These are phyloP conservation scores for Margaritispora aquatica DNA, from an alignment of 495 filamentous ascomycete species.

Conservation along the genomic window DNA sequence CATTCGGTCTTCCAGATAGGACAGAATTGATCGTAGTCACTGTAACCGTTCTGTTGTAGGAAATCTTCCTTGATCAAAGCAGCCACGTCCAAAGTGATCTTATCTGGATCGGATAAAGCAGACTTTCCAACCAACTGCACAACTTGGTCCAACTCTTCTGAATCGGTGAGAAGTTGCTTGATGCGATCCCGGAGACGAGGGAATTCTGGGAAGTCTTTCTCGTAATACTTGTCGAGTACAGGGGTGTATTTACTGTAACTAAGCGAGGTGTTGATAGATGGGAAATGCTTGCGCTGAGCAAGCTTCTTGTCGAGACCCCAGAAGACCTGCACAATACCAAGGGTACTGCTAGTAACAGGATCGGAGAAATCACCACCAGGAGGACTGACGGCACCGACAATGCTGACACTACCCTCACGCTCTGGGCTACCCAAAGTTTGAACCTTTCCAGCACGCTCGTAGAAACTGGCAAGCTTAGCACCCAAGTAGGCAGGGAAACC, in stretches of 20 bases:
- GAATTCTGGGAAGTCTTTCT: slow-evolving; percentile 89
- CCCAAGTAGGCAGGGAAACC: slow-evolving; percentile 98
- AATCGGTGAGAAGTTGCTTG: slow-evolving; percentile 85
- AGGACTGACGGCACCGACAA: slow-evolving; percentile 95
- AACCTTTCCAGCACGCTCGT: slow-evolving; percentile 92
- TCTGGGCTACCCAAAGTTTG: slow-evolving; percentile 81
- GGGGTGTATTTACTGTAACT: slow-evolving; percentile 96
- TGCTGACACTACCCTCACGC: slow-evolving; percentile 86
- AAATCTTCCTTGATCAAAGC: slow-evolving; percentile 96
- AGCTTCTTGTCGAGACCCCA: slow-evolving; percentile 99
- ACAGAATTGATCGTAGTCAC: slow-evolving; percentile 97
- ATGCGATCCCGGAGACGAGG: slow-evolving; percentile 87
- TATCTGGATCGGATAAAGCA: slow-evolving; percentile 91
- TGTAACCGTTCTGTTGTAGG: slow-evolving; percentile 98
- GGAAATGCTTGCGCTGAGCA: slow-evolving; percentile 98
- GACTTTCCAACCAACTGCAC: slow-evolving; percentile 98
- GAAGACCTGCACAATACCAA: slow-evolving; percentile 98
- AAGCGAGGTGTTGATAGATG: slow-evolving; percentile 90
- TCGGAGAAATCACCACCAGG: slow-evolving; percentile 99
- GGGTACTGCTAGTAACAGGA: slow-evolving; percentile 88
- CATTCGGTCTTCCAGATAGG: slow-evolving; percentile 99
- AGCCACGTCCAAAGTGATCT: slow-evolving; percentile 95
- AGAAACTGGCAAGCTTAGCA: slow-evolving; percentile 96
- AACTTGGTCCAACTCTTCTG: slow-evolving; percentile 96
- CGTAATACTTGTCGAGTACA: slow-evolving; percentile 85